Evolutionary conservation across 192 early-diverging fungal genomes (phyloP).

Genomic region (Podila epicladia): DNA sequence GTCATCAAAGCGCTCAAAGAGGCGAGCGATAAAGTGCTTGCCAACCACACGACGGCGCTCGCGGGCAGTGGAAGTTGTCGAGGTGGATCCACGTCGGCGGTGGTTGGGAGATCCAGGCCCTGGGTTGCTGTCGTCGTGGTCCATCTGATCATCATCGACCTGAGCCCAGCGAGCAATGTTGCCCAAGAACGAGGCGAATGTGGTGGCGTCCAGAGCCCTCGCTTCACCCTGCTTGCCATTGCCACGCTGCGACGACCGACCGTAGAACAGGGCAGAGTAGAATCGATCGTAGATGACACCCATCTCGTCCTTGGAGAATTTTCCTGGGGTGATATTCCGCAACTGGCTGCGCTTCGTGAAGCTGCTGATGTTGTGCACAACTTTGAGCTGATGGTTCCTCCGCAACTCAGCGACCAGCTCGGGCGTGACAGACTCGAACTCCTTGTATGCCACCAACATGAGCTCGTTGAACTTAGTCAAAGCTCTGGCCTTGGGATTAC

Average conservation of each 20-base stretch:
- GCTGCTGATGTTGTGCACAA: slow-evolving; percentile 91
- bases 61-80: slow-evolving; percentile 34
- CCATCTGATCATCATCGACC: slow-evolving; percentile 46
- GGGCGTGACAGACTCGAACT: slow-evolving; percentile 86
- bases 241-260: slow-evolving; percentile 42
- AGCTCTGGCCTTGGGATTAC: slow-evolving; percentile 62
- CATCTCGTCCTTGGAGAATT: slow-evolving; percentile 89
- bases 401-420: slow-evolving; percentile 82
- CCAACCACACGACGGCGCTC: slow-evolving; percentile 43
- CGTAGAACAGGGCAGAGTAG: slow-evolving; percentile 83
- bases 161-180: slow-evolving; percentile 74
- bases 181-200: slow-evolving; percentile 82
- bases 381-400: slow-evolving; percentile 85
- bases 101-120: slow-evolving; percentile 11
- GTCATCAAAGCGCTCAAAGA: slow-evolving; percentile 65
- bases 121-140: slow-evolving; percentile 20
- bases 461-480: slow-evolving; percentile 90
- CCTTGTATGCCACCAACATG: slow-evolving; percentile 90
- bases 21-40: slow-evolving; percentile 46
- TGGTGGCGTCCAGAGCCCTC: slow-evolving; percentile 70
- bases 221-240: slow-evolving; percentile 40
- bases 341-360: slow-evolving; percentile 93
- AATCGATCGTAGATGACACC: slow-evolving; percentile 90
- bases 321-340: slow-evolving; percentile 77
- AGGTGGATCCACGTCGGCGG: slow-evolving; percentile 38